A percentile compares a stretch with the other conserved stretches of the same genome.
These are phyloP conservation scores for Aspergillus conjunctus DNA, from an alignment of 495 filamentous ascomycete species.

Conservation along the genomic window DNA sequence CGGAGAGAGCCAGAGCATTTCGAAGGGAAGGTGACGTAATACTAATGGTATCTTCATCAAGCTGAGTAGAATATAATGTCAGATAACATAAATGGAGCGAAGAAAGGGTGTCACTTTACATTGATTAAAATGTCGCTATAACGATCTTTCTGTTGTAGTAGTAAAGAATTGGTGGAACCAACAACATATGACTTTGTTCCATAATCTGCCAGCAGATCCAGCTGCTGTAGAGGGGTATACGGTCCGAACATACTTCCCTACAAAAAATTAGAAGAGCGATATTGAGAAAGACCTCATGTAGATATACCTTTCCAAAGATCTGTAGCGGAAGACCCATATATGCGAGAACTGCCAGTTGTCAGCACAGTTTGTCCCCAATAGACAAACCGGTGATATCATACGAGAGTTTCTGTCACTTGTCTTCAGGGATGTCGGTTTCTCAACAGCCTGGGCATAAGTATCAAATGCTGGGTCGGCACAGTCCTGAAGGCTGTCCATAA, in stretches of 20 bases:
- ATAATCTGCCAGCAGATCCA: conserved; percentile 90
- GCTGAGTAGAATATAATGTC: conserved; percentile 37
- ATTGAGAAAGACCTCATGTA: background rate
- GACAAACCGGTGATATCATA: conserved; percentile 33
- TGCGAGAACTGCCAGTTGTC: conserved; percentile 60
- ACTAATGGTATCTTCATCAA: conserved; percentile 86
- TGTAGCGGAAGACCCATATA: conserved; percentile 96
- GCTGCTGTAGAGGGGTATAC: conserved; percentile 93
- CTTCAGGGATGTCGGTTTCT: conserved; percentile 79
- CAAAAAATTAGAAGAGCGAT: conserved; percentile 25
- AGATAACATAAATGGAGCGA: background rate
- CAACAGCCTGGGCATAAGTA: conserved; percentile 72
- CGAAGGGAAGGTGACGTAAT: conserved; percentile 80
- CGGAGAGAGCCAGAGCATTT: conserved; percentile 74
- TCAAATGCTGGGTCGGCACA: conserved; percentile 90
- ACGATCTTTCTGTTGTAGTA: conserved; percentile 92
- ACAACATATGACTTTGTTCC: conserved; percentile 97
- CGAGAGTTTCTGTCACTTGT: conserved; percentile 88
- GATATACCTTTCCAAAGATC: conserved; percentile 86
- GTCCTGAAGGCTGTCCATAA: conserved; percentile 84
- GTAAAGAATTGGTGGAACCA: conserved; percentile 91
- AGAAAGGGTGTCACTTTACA: conserved; percentile 40
- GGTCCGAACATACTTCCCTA: conserved; percentile 94
- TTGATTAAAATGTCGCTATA: conserved; percentile 98
- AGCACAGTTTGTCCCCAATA: conserved; percentile 23